Conservation (phyloP, 1,139 yeast species). For the Kodamaea suecica region DNA sequence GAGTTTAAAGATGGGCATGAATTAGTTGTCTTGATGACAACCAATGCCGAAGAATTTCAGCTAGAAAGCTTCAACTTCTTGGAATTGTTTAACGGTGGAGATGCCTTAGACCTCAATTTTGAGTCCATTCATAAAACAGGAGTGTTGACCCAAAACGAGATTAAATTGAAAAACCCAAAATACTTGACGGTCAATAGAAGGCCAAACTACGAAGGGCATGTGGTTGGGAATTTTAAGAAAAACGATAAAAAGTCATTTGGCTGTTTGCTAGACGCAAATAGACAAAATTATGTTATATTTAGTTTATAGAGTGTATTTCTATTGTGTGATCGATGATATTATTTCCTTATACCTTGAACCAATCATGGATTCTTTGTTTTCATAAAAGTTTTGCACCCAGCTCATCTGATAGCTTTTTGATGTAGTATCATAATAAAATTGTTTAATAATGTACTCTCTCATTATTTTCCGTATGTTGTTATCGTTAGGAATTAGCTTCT, state of each 20-base stretch:
- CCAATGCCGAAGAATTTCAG: conserved; percentile 4
- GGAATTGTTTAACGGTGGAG: conserved; percentile 6
- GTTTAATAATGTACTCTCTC: conserved; percentile 31
- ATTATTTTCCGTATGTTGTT: conserved; percentile 29
- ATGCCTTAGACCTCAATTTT: conserved; percentile 9
- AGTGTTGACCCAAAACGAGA: conserved; percentile 6
- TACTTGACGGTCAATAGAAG: conserved; percentile 26
- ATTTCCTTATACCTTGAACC: conserved; percentile 1
- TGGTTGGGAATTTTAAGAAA: neutral
- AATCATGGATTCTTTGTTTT: conserved; percentile 9
- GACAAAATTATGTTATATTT: conserved; percentile 38
- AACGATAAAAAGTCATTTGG: conserved; percentile 24
- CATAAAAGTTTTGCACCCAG: conserved; percentile 28
- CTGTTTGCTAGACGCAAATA: conserved; percentile 39
- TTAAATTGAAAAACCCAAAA: conserved; percentile 18
- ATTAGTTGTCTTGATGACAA: conserved; percentile 14
- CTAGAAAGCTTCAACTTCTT: conserved; percentile 12
- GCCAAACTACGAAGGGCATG: neutral
- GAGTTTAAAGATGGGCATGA: conserved; percentile 15
- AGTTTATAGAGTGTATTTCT: conserved; percentile 4
- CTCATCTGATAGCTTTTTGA: conserved; percentile 19
- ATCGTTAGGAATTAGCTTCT: conserved; percentile 31
- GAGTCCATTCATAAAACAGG: conserved; percentile 8
- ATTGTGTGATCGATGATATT: neutral
- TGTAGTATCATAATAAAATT: conserved; percentile 25